Base-by-base conservation (phyloP, 371 early-diverging fungal species). In the Lichtheimia corymbifera region DNA sequence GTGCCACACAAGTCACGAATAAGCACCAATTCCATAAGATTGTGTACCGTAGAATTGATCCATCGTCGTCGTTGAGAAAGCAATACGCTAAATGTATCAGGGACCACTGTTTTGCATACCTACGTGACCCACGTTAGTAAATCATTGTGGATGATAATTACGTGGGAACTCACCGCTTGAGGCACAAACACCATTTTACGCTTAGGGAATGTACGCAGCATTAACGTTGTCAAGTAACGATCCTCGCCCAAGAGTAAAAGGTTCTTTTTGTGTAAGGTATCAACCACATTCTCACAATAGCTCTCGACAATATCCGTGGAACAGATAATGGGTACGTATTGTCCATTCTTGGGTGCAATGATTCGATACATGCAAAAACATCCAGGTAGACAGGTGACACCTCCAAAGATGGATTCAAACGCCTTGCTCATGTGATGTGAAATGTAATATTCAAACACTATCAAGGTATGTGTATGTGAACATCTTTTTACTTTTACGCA, bases 11-110 rank as follows among this genome's bases (percentile, higher is more conserved):
- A 76, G 61, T 94, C 93, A 35, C 91, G 83, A 42, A 98, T 94
- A 18, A 91, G 76, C 2, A 96, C 90, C 52, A 98, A 77, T 72
- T 97, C 97, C 65, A 93, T 62, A 57, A 97, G 73, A 64, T 98
- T 98, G 65, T 95, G 95, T 35, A 95, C 88, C 2, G 99, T 98
- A 1, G 96, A 96, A 71, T 98, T 98, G 76, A 98, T 97, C 97
- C 97, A 98, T 60, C 97, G 76, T 53, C 99, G 84, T 22, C 99
- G 83, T 74, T 99, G 99, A 30, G 93, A 93, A 40, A 97, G 75
- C 25, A 99, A 83, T 25, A 96, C 92, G 44, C 73, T 73, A 71
- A 97, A 97, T 49, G 83, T 85, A 63, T 90, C 91, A 2, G 99
- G 99, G 13, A 97, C 98, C n/a, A 90, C 86, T 2, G 99, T 98